These are phyloP conservation scores for Heliamphora exappendiculata DNA, from an alignment of 148 eudicot genomes.

Conservation along the genomic window DNA sequence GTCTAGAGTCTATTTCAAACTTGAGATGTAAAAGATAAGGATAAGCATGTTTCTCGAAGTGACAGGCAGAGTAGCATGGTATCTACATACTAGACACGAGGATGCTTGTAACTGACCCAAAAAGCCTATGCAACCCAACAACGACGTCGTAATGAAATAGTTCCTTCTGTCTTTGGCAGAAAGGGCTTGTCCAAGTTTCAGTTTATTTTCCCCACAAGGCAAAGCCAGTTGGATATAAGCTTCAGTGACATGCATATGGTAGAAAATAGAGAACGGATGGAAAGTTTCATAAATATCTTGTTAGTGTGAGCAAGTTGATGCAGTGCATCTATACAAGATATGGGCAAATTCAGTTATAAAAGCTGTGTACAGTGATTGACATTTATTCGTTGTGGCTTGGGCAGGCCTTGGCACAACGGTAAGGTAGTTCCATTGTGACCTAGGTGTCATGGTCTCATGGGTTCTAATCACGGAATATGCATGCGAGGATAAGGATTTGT, in stretches of 20 bases:
- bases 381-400: too few species aligned
- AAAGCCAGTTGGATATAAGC: background rate
- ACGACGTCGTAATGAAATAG: background rate
- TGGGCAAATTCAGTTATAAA: too few species aligned
- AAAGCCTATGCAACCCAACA: background rate
- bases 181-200: background rate
- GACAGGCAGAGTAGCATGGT: background rate
- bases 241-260: background rate
- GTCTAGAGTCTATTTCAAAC: background rate
- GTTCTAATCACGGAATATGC: too few species aligned
- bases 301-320: background rate
- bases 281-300: background rate
- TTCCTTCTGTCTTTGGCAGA: background rate
- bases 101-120: background rate
- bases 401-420: too few species aligned
- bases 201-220: background rate
- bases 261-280: background rate
- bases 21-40: background rate
- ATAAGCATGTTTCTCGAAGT: background rate
- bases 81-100: background rate
- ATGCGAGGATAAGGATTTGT: background rate
- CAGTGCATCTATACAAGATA: background rate
- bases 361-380: too few species aligned
- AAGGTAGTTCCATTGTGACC: too few species aligned
- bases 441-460: too few species aligned